Evolutionary conservation across 139 green algal genomes (phyloP).

Genomic region (Chlamydomonas applanata): DNA sequence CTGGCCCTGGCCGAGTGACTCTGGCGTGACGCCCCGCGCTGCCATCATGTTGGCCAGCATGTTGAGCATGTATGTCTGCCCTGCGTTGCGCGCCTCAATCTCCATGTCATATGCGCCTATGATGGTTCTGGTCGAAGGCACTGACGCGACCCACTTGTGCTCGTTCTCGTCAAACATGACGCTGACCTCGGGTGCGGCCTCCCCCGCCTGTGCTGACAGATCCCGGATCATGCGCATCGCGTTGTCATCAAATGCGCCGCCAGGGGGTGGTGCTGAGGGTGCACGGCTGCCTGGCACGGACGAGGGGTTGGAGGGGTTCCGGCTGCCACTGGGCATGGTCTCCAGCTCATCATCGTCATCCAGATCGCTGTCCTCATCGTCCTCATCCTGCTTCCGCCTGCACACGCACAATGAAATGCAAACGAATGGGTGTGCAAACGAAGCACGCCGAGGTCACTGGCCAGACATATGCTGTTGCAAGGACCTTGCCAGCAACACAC

Average conservation of each 20-base stretch:
- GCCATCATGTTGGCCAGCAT: not conserved
- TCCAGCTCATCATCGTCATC: not conserved
- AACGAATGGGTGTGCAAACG: too few species aligned
- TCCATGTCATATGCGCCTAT: too few species aligned
- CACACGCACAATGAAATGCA: too few species aligned
- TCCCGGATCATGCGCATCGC: too few species aligned
- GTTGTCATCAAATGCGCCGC: not conserved
- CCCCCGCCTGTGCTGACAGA: not conserved
- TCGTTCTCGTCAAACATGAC: constrained; percentile 10
- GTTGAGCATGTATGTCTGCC: not conserved
- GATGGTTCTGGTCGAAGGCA: not conserved
- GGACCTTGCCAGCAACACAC: not conserved
- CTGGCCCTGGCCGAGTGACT: too few species aligned
- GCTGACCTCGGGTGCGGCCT: not conserved
- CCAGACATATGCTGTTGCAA: too few species aligned
- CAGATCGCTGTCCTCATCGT: constrained; percentile 9
- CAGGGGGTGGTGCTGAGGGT: not conserved
- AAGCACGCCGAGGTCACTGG: too few species aligned
- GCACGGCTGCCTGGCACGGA: not conserved
- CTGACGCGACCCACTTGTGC: constrained; percentile 6
- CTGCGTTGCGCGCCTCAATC: too few species aligned
- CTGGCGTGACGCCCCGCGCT: not conserved
- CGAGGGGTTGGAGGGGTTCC: not conserved
- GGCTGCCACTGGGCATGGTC: not conserved
- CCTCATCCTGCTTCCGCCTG: not conserved